phyloP scores from a whole-genome alignment of 2,329 filamentous ascomycete species.

The Sphaerulina populicola region DNA sequence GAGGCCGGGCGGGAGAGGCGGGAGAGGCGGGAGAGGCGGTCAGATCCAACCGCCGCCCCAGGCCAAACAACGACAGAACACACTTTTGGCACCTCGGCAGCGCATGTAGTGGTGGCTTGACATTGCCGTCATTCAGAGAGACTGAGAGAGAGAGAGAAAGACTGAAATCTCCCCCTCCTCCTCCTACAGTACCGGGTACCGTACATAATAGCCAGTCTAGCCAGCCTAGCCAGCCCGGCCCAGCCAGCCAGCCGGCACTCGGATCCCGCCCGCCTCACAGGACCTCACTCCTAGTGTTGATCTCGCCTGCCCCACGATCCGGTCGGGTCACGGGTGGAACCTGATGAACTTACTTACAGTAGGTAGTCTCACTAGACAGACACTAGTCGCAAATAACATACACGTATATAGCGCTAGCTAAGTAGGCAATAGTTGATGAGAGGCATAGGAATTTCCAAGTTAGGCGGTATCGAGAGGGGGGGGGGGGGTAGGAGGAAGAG shows the following conservation, averaged over 20 bases:
- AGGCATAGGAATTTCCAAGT: too few species aligned
- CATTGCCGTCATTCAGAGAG: neutral
- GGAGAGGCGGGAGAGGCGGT: neutral
- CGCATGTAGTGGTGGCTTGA: neutral
- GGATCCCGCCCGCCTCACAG: constrained; percentile 1
- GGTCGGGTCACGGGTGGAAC: neutral
- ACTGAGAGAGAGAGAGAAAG: too few species aligned
- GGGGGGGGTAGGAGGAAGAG: too few species aligned
- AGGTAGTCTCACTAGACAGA: too few species aligned
- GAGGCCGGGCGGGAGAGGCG: neutral
- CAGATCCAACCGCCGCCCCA: neutral
- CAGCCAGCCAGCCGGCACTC: neutral
- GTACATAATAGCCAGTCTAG: too few species aligned
- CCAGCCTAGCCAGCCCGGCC: too few species aligned
- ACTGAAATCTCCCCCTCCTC: too few species aligned
- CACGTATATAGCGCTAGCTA: neutral
- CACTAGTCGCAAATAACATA: too few species aligned
- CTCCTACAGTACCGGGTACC: too few species aligned
- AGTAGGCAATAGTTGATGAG: too few species aligned
- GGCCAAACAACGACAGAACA: constrained; percentile 2
- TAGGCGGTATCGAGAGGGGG: too few species aligned
- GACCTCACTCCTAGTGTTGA: constrained; percentile 1
- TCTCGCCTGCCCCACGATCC: neutral
- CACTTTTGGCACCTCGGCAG: neutral
- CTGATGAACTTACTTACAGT: too few species aligned